Evolutionary conservation across 257 asterid species (phyloP), one percentile per base, ranked within the genome.

Genomic region (Anisodus tanguticus): DNA sequence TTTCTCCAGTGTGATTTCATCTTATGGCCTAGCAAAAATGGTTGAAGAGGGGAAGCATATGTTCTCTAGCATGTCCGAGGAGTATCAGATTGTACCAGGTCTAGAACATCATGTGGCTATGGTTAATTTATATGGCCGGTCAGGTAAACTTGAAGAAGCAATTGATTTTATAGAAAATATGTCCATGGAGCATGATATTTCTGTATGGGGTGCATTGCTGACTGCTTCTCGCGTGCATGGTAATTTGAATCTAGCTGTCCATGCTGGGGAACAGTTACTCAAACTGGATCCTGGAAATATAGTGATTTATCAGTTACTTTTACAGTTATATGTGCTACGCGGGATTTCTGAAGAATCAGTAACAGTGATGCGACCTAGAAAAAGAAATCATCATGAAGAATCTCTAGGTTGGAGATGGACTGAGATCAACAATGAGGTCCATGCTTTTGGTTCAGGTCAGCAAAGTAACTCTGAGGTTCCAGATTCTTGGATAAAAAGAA

Each of bases 61-160:
- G 51, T 95, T 89, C 70, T 71, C 83, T 77, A 72, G 86, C 49
- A 93, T 95, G 94, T 81, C 77, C 6, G 88, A 91, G 63, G 90
- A 91, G 77, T 91, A 88, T 86, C 84, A 80, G 54, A 89, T 91
- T 84, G 67, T 74, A 17, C 96, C 97, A 9, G 77, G 88, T 85
- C 83, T 92, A 82, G 96, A 92, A 69, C 98, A 92, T 86, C 91
- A 86, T 78, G 89, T 85, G 35, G 97, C 96, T 41, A 92, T 93
- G 98, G 90, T 93, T 53, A 87, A 88, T 87, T 82, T 95, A 83
- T 89, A 85, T 66, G 98, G 98, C 26, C 97, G 93, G 49, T 91
- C 96, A 9, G 96, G 97, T 82, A 87, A 83, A 89, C 91, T 95
- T 45, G 93, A 93, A 79, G 92, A 92, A 86, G 97, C 95, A 51